A percentile compares a stretch with the other conserved stretches of the same genome.
These are phyloP conservation scores for Sphaerulina vaccinii DNA, from an alignment of 2,329 filamentous ascomycete species.

Conservation along the genomic window DNA sequence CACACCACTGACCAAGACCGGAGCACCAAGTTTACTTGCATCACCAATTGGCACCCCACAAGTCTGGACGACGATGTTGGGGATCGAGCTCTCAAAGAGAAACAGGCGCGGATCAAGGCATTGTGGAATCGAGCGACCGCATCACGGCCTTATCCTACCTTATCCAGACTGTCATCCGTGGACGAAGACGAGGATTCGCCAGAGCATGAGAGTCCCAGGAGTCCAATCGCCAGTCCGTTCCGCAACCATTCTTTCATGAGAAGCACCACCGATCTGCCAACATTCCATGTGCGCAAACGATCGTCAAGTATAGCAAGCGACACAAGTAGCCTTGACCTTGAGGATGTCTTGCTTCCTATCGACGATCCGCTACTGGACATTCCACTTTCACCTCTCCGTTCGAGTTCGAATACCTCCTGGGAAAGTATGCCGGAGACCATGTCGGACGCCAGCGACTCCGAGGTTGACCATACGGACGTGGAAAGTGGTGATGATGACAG, in stretches of 20 bases:
- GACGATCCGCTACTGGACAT: constrained; percentile 43
- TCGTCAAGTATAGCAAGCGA: constrained; percentile 31
- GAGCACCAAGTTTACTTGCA: neutral
- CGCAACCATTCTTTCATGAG: constrained; percentile 24
- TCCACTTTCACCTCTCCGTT: constrained; percentile 35
- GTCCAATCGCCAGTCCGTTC: constrained; percentile 31
- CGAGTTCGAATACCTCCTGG: constrained; percentile 32
- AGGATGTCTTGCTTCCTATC: constrained; percentile 43
- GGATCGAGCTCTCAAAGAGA: neutral
- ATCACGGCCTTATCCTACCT: neutral
- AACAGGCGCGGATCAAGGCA: neutral
- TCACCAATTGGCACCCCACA: neutral
- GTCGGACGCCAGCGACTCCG: constrained; percentile 26
- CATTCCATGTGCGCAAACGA: constrained; percentile 15
- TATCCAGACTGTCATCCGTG: neutral
- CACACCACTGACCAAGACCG: neutral
- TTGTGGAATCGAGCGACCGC: neutral
- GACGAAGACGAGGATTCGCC: neutral
- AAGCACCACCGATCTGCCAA: constrained; percentile 15
- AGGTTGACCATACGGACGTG: neutral
- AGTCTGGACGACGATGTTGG: neutral
- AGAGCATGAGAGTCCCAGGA: neutral
- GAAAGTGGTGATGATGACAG: constrained; percentile 59
- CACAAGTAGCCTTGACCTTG: constrained; percentile 35
- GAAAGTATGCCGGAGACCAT: constrained; percentile 30